Evolutionary conservation across 768 basidiomycete genomes (phyloP).

Genomic region (Neoboletus brunneissimus): DNA sequence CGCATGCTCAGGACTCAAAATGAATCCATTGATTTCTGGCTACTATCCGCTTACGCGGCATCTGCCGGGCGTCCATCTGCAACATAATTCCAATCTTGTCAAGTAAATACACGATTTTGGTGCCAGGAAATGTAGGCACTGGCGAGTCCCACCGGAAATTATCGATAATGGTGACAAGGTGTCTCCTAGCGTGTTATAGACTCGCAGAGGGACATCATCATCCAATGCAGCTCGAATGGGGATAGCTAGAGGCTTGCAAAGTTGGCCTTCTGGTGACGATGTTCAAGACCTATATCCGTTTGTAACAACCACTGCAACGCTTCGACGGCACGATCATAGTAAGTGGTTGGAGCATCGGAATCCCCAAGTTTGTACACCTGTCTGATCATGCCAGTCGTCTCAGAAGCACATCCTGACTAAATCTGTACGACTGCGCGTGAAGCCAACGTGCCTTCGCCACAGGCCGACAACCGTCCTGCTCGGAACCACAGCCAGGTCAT

Average conservation of each 20-base stretch:
- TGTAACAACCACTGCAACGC: not conserved
- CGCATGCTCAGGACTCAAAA: conserved; percentile 4
- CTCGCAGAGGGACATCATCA: not conserved
- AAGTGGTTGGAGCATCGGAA: not conserved
- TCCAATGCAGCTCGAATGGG: not conserved
- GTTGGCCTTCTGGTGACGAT: not conserved
- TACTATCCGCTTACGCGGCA: conserved; percentile 11
- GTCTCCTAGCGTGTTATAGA: not conserved
- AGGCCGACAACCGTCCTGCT: conserved; percentile 1
- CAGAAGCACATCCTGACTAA: not conserved
- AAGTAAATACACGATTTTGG: not conserved
- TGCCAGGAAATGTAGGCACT: not conserved
- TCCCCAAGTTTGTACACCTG: not conserved
- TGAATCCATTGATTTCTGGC: not conserved
- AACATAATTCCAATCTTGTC: not conserved
- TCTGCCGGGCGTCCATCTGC: conserved; percentile 4
- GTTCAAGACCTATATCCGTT: not conserved
- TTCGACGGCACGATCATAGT: not conserved
- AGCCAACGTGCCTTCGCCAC: conserved; percentile 22
- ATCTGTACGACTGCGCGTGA: not conserved
- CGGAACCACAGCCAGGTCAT: conserved; percentile 2
- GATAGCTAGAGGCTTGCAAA: not conserved
- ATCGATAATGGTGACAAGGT: not conserved
- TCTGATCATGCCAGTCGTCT: not conserved
- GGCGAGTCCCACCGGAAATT: not conserved